These are phyloP conservation scores for Ricinus communis DNA, from an alignment of 345 rosid genomes.

Conservation along the genomic window DNA sequence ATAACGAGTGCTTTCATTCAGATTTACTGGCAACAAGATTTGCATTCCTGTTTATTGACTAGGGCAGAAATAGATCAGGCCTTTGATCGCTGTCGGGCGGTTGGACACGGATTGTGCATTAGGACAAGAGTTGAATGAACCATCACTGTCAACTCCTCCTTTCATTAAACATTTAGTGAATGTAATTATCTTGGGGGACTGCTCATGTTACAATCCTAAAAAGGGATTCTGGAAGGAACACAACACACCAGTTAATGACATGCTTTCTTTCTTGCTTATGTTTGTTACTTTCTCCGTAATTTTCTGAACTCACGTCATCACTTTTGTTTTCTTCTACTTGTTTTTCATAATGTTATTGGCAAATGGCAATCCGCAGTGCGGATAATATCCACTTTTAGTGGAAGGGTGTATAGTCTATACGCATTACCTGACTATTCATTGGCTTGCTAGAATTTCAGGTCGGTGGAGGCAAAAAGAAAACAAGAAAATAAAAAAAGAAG, in stretches of 20 bases:
- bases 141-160: conserved; percentile 26
- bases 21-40: conserved; percentile 23
- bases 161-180: conserved; percentile 21
- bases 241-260: conserved; percentile 14
- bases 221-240: conserved; percentile 23
- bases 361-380: neutral
- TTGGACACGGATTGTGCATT: conserved; percentile 16
- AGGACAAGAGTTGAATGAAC: conserved; percentile 27
- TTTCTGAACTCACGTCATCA: neutral
- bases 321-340: neutral
- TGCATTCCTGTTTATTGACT: conserved; percentile 19
- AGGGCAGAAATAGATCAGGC: conserved; percentile 26
- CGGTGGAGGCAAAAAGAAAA: no score
- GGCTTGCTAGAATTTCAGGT: no score
- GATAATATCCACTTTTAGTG: no score
- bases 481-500: no score
- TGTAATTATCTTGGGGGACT: conserved; percentile 20
- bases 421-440: no score
- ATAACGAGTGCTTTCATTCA: conserved; percentile 20
- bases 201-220: conserved; percentile 20
- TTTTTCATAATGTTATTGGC: neutral
- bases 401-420: no score
- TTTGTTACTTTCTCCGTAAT: neutral
- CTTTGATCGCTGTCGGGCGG: conserved; percentile 15
- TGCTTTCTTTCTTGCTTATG: conserved; percentile 20